These are phyloP conservation scores for Marasmius fiardii DNA, from an alignment of 1,284 basidiomycete genomes.

Conservation along the genomic window DNA sequence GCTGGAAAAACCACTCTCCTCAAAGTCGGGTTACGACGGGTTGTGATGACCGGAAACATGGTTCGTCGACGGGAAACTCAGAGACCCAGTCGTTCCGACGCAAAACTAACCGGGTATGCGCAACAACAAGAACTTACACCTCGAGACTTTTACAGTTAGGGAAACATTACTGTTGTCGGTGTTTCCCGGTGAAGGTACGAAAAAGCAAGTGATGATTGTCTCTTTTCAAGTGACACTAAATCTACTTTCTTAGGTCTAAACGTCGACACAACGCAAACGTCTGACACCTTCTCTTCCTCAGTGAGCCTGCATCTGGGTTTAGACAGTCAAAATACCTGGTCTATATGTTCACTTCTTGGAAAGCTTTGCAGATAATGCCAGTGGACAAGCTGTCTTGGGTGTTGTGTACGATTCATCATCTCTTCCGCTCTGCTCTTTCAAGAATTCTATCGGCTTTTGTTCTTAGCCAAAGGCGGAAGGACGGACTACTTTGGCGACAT, in stretches of 20 bases:
- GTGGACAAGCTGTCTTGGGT: slow-evolving; percentile 64
- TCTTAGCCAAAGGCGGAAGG: slow-evolving; percentile 45
- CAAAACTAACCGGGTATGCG: slow-evolving; percentile 55
- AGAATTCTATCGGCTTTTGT: slow-evolving; percentile 49
- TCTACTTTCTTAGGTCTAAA: slow-evolving; percentile 10
- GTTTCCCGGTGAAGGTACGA: slow-evolving; percentile 53
- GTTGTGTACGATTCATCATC: slow-evolving; percentile 61
- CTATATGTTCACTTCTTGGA: slow-evolving; percentile 19
- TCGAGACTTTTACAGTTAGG: slow-evolving; percentile 54
- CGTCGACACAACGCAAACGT: slow-evolving; percentile 64
- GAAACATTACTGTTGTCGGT: slow-evolving; percentile 69
- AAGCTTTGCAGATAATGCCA: slow-evolving; percentile 64
- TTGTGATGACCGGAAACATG: slow-evolving; percentile 59
- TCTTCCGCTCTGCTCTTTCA: slow-evolving; percentile 50
- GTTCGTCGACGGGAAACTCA: slow-evolving; percentile 59
- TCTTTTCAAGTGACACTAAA: not conserved
- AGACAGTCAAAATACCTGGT: slow-evolving; percentile 71
- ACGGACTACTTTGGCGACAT: slow-evolving; percentile 59
- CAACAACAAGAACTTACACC: slow-evolving; percentile 63
- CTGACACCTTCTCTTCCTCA: slow-evolving; percentile 64
- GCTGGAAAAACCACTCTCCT: slow-evolving; percentile 60
- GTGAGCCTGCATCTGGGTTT: slow-evolving; percentile 65
- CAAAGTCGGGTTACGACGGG: slow-evolving; percentile 65
- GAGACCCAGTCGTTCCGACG: slow-evolving; percentile 60
- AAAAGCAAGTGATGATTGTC: not conserved